These are phyloP conservation scores for Colletotrichum musae DNA, from an alignment of 2,329 filamentous ascomycete genomes.

Conservation along the genomic window DNA sequence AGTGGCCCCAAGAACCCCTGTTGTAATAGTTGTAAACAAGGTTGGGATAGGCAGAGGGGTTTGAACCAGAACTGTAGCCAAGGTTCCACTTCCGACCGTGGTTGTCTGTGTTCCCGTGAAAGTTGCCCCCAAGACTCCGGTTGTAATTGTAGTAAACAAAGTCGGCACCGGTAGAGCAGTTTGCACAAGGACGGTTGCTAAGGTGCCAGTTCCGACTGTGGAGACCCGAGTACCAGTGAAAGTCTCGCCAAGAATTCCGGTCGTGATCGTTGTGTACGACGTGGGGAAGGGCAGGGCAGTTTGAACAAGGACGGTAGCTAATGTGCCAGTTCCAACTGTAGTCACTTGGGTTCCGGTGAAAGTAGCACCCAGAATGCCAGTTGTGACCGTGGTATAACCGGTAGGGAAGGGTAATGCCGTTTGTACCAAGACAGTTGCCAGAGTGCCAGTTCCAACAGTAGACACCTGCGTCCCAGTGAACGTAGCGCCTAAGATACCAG, in stretches of 20 bases:
- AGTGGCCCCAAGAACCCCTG: neutral
- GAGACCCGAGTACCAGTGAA: slow-evolving; percentile 25
- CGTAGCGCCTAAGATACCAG: slow-evolving; percentile 13
- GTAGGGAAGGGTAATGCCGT: slow-evolving; percentile 18
- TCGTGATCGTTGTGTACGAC: slow-evolving; percentile 1
- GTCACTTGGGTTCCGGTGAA: slow-evolving; percentile 25
- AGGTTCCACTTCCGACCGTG: neutral
- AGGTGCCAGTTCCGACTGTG: neutral
- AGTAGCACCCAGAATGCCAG: slow-evolving; percentile 2
- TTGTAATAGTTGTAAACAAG: neutral
- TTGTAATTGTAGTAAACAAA: too few relatives aligned
- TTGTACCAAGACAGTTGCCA: slow-evolving; percentile 11
- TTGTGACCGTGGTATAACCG: slow-evolving; percentile 16
- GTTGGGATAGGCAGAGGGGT: neutral
- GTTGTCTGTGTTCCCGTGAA: too few relatives aligned
- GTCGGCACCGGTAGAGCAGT: too few relatives aligned
- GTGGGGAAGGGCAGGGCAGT: slow-evolving; percentile 12
- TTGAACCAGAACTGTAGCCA: neutral
- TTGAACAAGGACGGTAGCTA: slow-evolving; percentile 20
- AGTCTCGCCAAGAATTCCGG: slow-evolving; percentile 2
- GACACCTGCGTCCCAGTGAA: slow-evolving; percentile 10
- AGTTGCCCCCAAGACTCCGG: too few relatives aligned
- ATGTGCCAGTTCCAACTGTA: neutral
- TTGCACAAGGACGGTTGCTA: neutral
- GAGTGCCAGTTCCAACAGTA: slow-evolving; percentile 11